Conservation (phyloP, 345 rosid species). For the Brassica incana region DNA sequence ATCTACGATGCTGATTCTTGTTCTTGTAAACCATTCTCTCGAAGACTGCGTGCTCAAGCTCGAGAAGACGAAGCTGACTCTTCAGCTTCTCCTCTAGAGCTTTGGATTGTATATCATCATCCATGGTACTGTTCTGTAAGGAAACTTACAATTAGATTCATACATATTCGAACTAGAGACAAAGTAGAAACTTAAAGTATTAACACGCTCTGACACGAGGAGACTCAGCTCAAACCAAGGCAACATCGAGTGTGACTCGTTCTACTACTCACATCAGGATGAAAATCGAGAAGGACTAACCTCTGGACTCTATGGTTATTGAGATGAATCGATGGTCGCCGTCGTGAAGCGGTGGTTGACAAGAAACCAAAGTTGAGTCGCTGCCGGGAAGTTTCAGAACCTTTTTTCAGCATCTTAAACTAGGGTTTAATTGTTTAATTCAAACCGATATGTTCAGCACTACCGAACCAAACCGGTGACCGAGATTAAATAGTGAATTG, state of each 20-base stretch:
- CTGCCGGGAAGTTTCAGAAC: background rate
- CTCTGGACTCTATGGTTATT: background rate
- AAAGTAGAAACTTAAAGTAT: background rate
- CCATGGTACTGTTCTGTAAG: conserved; percentile 24
- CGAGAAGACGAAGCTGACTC: conserved; percentile 54
- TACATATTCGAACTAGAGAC: background rate
- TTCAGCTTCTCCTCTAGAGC: conserved; percentile 59
- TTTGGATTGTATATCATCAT: conserved; percentile 18
- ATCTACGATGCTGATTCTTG: conserved; percentile 91
- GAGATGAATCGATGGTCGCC: background rate
- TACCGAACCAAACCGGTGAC: background rate
- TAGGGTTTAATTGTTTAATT: background rate
- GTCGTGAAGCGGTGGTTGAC: background rate
- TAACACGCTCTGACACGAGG: background rate
- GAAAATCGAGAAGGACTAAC: background rate
- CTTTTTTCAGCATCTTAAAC: background rate
- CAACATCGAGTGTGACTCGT: background rate
- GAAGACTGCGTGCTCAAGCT: conserved; percentile 56
- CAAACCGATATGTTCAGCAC: background rate
- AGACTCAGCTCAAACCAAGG: background rate
- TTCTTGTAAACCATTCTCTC: conserved; percentile 86
- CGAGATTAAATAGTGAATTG: background rate
- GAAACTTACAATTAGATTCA: background rate
- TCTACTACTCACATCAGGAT: background rate
- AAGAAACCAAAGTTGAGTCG: background rate